Conservation (phyloP, 805 yeast species). For the Helenozyma baotianmanensis region DNA sequence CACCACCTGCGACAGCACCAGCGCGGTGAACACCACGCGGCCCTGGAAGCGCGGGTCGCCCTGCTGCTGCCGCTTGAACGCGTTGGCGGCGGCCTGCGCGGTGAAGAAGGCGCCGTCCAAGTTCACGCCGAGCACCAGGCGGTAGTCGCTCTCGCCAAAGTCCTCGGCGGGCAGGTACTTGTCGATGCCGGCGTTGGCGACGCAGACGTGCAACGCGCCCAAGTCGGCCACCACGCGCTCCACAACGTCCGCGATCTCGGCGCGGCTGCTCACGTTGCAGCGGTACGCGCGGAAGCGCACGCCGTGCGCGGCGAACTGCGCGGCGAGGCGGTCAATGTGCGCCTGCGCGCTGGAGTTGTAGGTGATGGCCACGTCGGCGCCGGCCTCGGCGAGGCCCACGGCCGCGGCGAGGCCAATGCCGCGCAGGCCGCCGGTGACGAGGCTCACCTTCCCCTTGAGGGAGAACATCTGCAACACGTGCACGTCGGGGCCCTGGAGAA, state of each 20-base stretch:
- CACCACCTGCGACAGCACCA: conserved; percentile 44
- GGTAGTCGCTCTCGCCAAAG: conserved; percentile 31
- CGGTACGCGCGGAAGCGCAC: conserved; percentile 62
- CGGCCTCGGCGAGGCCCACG: conserved; percentile 80
- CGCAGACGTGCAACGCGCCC: conserved; percentile 76
- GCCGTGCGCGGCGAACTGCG: conserved; percentile 41
- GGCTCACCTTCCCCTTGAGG: conserved; percentile 76
- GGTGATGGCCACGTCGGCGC: conserved; percentile 75
- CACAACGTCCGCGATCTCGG: conserved; percentile 46
- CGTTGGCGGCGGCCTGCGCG: conserved; percentile 37
- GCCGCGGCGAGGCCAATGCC: conserved; percentile 85
- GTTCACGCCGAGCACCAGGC: conserved; percentile 35
- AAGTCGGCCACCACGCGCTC: conserved; percentile 58
- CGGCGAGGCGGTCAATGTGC: conserved; percentile 44
- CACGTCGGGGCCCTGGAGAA: too few relatives aligned
- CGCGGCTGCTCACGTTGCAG: conserved; percentile 49
- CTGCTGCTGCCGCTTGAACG: conserved; percentile 25
- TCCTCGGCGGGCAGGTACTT: conserved; percentile 36
- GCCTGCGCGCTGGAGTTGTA: conserved; percentile 57
- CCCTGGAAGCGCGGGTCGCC: conserved; percentile 29
- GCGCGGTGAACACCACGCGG: conserved; percentile 41
- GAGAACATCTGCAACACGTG: conserved; percentile 54
- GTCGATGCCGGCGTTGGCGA: conserved; percentile 86
- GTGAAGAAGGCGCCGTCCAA: conserved; percentile 41
- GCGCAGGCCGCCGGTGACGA: conserved; percentile 76